Evolutionary conservation across 768 basidiomycete genomes (phyloP).

Genomic region (Rossbeevera mucosa): DNA sequence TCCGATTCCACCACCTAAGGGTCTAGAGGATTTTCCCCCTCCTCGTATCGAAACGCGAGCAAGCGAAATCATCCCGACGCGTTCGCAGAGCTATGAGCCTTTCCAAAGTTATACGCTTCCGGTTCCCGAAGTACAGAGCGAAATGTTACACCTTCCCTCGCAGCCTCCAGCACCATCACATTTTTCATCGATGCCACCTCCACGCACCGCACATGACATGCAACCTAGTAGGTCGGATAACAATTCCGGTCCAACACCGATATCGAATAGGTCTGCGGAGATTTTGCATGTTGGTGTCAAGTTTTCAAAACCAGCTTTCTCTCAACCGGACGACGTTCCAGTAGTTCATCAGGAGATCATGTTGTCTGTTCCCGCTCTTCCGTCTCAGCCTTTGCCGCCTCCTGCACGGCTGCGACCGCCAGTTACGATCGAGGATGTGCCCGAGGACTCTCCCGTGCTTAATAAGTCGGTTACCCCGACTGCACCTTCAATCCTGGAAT

Average conservation of each 20-base stretch:
- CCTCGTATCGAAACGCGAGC: slow-evolving; percentile 22
- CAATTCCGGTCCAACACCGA: not conserved
- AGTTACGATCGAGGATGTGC: slow-evolving; percentile 27
- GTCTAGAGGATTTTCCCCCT: slow-evolving; percentile 18
- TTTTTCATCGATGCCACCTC: not conserved
- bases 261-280: not conserved
- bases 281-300: slow-evolving; percentile 6
- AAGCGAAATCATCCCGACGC: slow-evolving; percentile 25
- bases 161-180: not conserved
- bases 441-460: slow-evolving; percentile 19
- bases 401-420: slow-evolving; percentile 19
- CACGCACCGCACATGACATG: slow-evolving; percentile 2
- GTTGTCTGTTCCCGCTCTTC: slow-evolving; percentile 2
- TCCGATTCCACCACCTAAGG: slow-evolving; percentile 27
- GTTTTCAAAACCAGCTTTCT: not conserved
- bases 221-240: slow-evolving; percentile 8
- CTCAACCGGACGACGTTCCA: slow-evolving; percentile 7
- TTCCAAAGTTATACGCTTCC: not conserved
- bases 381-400: slow-evolving; percentile 9
- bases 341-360: slow-evolving; percentile 12
- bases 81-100: slow-evolving; percentile 9
- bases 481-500: slow-evolving; percentile 3
- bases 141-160: slow-evolving; percentile 23
- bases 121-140: slow-evolving; percentile 17
- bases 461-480: slow-evolving; percentile 9